Percentiles rank a stretch among this genome's conserved stretches.
Conservation (phyloP, 108 stramenopile species). For the Skeletonema grethae region DNA sequence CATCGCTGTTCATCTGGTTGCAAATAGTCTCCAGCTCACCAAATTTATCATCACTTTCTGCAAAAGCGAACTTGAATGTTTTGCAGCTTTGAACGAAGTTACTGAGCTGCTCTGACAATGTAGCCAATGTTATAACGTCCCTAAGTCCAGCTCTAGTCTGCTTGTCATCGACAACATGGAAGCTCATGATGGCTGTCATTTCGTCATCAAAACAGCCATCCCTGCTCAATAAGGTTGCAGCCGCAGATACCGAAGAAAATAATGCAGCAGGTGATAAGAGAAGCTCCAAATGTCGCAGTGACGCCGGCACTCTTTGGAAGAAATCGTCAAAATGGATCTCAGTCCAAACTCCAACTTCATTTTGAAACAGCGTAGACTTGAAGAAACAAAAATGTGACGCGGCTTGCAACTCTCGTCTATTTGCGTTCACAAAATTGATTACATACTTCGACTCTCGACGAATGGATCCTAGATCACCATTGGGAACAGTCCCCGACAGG, state of each 20-base stretch:
- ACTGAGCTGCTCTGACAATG: background rate
- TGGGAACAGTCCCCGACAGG: background rate
- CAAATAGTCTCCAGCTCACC: conserved; percentile 5
- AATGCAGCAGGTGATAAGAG: conserved; percentile 20
- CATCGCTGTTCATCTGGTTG: conserved; percentile 1
- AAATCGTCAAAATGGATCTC: conserved; percentile 17
- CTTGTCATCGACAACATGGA: background rate
- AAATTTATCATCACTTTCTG: conserved; percentile 7
- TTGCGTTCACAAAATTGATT: background rate
- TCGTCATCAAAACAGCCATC: conserved; percentile 3
- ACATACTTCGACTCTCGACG: background rate
- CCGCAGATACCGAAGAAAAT: background rate
- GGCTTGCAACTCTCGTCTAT: conserved; percentile 12
- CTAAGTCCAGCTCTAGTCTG: background rate
- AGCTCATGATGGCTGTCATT: conserved; percentile 1
- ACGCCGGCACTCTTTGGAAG: background rate
- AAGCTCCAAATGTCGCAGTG: conserved; percentile 7
- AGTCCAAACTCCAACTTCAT: conserved; percentile 9
- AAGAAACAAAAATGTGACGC: conserved; percentile 6
- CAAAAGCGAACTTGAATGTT: conserved; percentile 14
- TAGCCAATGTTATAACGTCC: background rate
- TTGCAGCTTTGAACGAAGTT: conserved; percentile 2
- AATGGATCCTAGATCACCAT: background rate
- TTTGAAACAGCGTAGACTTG: conserved; percentile 22
- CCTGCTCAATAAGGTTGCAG: conserved; percentile 3